Base-by-base conservation (phyloP, 129 eudicot genomes). In the Arctium minus region DNA sequence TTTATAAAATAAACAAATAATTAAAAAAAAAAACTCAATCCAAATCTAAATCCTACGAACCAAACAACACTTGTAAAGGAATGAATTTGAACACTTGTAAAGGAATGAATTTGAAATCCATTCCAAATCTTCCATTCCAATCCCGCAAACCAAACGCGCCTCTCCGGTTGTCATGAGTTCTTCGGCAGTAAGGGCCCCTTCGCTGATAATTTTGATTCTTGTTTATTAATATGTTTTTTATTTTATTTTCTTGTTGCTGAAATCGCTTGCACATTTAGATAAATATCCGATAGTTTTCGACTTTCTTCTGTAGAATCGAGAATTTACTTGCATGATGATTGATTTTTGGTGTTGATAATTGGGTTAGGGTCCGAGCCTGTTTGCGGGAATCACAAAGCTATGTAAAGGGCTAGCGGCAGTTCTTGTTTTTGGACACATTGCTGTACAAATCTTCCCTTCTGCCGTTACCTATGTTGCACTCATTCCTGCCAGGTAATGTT, bases 401-500 rank as follows among this genome's bases (percentile, higher is more conserved):
- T 94, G 98, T 88, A 94, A 94, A 81, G 97, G 94, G 3, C 80
- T 94, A 60, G 93, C 97, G 22, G 92, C 88, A 44, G 93, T 94
- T 53, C 89, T 94, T 69, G 86, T 90, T 12, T 86, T 86, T 56
- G 93, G 92, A 10, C 94, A 94, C 92, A 79, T 90, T 92, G 89
- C 84, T 13, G 88, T 94, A 75, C 94, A 90, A 81, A 87, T 90
- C 44, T 70, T 90, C 62, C 98, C 98, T 79, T 85, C 88, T 4
- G 85, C 90, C 18, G 75, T 90, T 81, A 83, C 89, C 53, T 94
- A 90, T 81, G 91, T 94, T 29, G 98, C 97, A 3, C 94, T 94
- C 39, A 90, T 94, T 60, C 98, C 98, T 70, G 93, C 98, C 69
- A 92, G 92, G 97, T 94, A 84, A 17, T 31, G 2, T 38, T 46